A percentile compares a stretch with the other conserved stretches of the same genome.
phyloP scores from a whole-genome alignment of 306 rosid genomes.

The Herpetospermum pedunculosum region DNA sequence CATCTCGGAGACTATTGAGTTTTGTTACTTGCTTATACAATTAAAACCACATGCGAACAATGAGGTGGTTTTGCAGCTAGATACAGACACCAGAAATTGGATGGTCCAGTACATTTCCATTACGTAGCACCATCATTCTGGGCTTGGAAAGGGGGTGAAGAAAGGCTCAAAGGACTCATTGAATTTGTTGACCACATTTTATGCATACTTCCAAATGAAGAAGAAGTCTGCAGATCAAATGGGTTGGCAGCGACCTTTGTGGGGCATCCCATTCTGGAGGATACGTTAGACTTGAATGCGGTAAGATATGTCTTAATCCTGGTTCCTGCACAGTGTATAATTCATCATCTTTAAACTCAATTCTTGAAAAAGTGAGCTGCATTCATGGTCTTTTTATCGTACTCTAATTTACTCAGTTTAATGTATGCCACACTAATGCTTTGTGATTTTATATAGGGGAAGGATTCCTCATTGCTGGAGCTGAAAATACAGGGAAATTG shows the following conservation, averaged over 20 bases:
- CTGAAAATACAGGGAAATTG: constrained; percentile 50
- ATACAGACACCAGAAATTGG: constrained; percentile 23
- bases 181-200: constrained; percentile 72
- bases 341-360: background rate
- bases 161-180: constrained; percentile 56
- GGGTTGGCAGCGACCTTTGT: constrained; percentile 81
- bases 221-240: constrained; percentile 55
- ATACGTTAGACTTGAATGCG: constrained; percentile 37
- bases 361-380: background rate
- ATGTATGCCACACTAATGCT: constrained; percentile 13
- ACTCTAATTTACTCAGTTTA: constrained; percentile 6
- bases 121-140: constrained; percentile 89
- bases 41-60: constrained; percentile 23
- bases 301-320: constrained; percentile 25
- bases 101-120: constrained; percentile 61
- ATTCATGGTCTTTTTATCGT: background rate
- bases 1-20: constrained; percentile 17
- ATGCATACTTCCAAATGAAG: constrained; percentile 91
- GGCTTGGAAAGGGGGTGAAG: constrained; percentile 99
- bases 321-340: background rate
- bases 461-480: constrained; percentile 24
- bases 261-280: constrained; percentile 85
- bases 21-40: constrained; percentile 13
- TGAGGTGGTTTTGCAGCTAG: constrained; percentile 70
- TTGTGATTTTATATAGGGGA: constrained; percentile 28